Base-by-base conservation (phyloP, 306 rosid species). In the Sindora glabra region DNA sequence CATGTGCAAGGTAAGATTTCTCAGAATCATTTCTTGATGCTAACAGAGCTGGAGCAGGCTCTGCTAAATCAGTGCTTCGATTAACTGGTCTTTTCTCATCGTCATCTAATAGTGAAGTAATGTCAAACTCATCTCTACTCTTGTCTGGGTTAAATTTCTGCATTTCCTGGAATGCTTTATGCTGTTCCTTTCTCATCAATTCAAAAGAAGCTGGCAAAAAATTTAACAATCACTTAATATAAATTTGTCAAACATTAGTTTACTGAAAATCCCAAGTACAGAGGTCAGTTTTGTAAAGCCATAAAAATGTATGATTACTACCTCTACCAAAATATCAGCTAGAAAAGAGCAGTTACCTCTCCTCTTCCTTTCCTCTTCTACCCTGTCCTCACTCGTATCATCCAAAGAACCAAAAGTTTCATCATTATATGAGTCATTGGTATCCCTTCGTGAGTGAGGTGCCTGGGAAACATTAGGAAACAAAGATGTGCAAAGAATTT, bases 321-420 rank as follows among this genome's bases (percentile, higher is more conserved):
- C 59, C 45, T 30, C 64, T 37, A 29, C 22, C 40, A 42, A 40
- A 55, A 23, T 40, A 65, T 56, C 59, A 16, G 38, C 68, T 21
- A 67, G 36, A 27, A 61, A 71, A 53, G 40, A 29, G 59, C 32
- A 59, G 57, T 60, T 77, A 92, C 99, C 96, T 89, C 96, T 86
- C 84, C 99, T 86, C 78, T 92, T 92, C 51, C 83, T 83, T 76
- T 92, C 99, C 79, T 92, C 99, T 77, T 89, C 96, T 48, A 72
- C 89, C 69, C 82, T 88, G 75, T 89, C 96, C 68, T 86, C 99
- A 55, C 70, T 78, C 39, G 96, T 75, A 60, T 1, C 5, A 67
- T 92, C 96, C 39, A 68, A 75, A 38, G 96, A 84, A 64, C 99
- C 99, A 86, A 92, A 92, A 0, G 99, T 92, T 77, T 92, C 99